These are phyloP conservation scores for Suillus sp. DNA, from an alignment of 768 basidiomycete species.

Conservation along the genomic window DNA sequence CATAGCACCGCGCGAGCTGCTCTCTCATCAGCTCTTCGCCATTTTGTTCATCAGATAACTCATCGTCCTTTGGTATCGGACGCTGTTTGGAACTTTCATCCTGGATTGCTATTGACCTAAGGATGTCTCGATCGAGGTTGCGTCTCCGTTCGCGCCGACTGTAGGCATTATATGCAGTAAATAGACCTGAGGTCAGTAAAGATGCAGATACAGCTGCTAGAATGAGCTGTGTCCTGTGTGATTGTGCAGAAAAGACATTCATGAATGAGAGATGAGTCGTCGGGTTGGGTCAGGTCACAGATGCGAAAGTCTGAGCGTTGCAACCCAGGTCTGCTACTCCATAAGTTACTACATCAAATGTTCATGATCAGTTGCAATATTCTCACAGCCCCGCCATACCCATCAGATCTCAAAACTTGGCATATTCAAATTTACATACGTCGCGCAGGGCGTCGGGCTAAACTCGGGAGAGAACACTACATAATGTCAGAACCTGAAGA, in stretches of 20 bases:
- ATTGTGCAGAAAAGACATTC: slow-evolving; percentile 34
- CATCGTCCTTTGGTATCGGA: background rate
- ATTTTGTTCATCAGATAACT: slow-evolving; percentile 24
- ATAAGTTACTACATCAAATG: too few relatives aligned
- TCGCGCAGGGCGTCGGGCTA: too few relatives aligned
- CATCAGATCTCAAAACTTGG: too few relatives aligned
- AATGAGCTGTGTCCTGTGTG: slow-evolving; percentile 67
- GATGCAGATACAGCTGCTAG: slow-evolving; percentile 68
- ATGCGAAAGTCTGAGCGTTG: too few relatives aligned
- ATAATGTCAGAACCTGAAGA: too few relatives aligned
- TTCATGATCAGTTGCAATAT: too few relatives aligned
- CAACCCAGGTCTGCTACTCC: too few relatives aligned
- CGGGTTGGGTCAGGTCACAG: too few relatives aligned
- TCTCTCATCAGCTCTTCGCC: slow-evolving; percentile 85
- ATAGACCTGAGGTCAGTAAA: slow-evolving; percentile 54
- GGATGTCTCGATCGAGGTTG: slow-evolving; percentile 58
- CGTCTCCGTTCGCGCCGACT: slow-evolving; percentile 49
- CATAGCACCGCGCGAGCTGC: slow-evolving; percentile 90
- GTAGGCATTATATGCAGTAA: slow-evolving; percentile 61
- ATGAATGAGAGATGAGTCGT: slow-evolving; percentile 23
- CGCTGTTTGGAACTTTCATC: slow-evolving; percentile 2
- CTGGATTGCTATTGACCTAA: slow-evolving; percentile 46
- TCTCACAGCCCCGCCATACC: too few relatives aligned
- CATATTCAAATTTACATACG: too few relatives aligned
- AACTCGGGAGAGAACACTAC: too few relatives aligned